These are phyloP conservation scores for Trichomonascaceae sp. DNA, from an alignment of 1,139 yeast species.

Conservation along the genomic window DNA sequence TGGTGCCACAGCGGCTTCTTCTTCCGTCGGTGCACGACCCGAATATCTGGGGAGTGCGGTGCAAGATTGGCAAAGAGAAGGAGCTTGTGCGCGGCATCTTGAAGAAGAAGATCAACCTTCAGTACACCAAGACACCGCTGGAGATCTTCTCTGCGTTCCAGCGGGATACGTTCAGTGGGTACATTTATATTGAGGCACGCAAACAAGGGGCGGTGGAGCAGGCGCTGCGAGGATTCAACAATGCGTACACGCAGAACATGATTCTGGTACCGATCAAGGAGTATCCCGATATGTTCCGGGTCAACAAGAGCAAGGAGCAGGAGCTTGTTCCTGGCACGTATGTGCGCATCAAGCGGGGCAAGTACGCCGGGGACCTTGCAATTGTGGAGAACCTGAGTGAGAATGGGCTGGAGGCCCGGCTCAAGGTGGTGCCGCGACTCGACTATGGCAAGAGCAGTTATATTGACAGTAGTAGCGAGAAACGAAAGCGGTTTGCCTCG, in stretches of 20 bases:
- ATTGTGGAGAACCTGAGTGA: constrained; percentile 87
- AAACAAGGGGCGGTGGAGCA: constrained; percentile 84
- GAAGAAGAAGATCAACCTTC: constrained; percentile 63
- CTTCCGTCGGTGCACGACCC: constrained; percentile 96
- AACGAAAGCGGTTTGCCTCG: constrained; percentile 37
- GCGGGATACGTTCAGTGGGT: constrained; percentile 84
- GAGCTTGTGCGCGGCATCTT: constrained; percentile 74
- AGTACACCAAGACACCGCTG: constrained; percentile 46
- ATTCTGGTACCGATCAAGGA: constrained; percentile 90
- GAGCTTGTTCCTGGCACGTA: constrained; percentile 86
- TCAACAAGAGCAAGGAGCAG: constrained; percentile 76
- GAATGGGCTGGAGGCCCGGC: constrained; percentile 85
- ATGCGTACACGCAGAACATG: constrained; percentile 56
- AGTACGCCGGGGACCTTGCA: constrained; percentile 86
- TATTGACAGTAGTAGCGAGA: constrained; percentile 15
- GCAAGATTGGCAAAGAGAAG: constrained; percentile 87
- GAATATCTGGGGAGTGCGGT: constrained; percentile 88
- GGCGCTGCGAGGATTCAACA: constrained; percentile 82
- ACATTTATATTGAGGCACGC: constrained; percentile 87
- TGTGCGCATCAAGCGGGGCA: constrained; percentile 81
- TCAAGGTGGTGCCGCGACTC: constrained; percentile 83
- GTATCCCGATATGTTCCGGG: constrained; percentile 85
- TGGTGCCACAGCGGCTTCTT: constrained; percentile 85
- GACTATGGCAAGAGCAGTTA: constrained; percentile 54
- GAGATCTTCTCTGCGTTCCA: constrained; percentile 87